phyloP scores from a whole-genome alignment of 192 early-diverging fungal species.

The Backusella morwellensis region DNA sequence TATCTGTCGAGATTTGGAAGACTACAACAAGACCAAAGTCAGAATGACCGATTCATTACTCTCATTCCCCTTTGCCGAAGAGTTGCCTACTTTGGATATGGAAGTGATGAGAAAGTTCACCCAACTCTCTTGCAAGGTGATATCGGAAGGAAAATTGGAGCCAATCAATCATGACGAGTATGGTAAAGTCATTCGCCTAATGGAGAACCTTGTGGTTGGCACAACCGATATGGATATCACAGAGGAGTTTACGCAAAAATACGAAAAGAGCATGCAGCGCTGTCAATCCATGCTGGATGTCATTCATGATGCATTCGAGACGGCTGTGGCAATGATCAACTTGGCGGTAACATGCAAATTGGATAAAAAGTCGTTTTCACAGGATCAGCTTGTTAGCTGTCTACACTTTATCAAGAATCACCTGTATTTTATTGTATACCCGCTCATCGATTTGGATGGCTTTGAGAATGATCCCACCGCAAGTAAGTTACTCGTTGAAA shows the following conservation, averaged over 20 bases:
- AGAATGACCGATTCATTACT: not conserved
- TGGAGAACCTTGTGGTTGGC: constrained; percentile 2
- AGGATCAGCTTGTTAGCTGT: constrained; percentile 20
- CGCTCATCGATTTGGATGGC: constrained; percentile 13
- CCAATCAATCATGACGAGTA: not conserved
- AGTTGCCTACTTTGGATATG: constrained; percentile 5
- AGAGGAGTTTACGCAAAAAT: not conserved
- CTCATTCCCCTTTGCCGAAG: not conserved
- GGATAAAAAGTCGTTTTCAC: constrained; percentile 18
- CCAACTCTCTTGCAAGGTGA: not conserved
- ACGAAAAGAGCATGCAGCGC: not conserved
- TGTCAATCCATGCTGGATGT: not conserved
- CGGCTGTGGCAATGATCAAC: not conserved
- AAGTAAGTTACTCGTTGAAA: not conserved
- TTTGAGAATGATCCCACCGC: not conserved
- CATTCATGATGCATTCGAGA: constrained; percentile 11
- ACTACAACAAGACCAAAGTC: not conserved
- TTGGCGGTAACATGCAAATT: constrained; percentile 17
- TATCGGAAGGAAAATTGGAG: not conserved
- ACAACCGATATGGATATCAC: constrained; percentile 7
- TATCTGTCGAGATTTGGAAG: not conserved
- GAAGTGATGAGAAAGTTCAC: constrained; percentile 5
- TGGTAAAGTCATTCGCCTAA: not conserved
- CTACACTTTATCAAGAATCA: constrained; percentile 23
- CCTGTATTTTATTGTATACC: constrained; percentile 27